Evolutionary conservation across 371 early-diverging fungal genomes (phyloP), one percentile per base, ranked within the genome.

Genomic region (Rhizopus arrhizus): DNA sequence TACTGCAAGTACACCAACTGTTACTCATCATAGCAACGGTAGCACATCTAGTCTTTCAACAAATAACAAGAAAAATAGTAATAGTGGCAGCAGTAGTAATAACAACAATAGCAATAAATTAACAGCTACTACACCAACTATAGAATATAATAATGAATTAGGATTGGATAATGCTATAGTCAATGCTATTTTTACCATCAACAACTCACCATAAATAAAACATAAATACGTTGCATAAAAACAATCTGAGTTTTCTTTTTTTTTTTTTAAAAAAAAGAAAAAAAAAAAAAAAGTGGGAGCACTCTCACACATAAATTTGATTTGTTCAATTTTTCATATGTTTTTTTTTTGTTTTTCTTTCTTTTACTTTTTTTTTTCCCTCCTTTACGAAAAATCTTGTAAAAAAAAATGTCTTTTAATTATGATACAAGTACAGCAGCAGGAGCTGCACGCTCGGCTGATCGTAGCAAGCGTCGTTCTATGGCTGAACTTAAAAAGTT

Each of bases 131-230:
- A 43, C 51, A 41, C 64, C 63, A 3, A 48, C 77, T 9, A 62
- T 70, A 41, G 64, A 66, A 33, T 77, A 75, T 42, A 64, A 72
- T 16, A 73, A 68, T 45, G 80, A 80, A 42, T 65, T 80, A 7
- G 80, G 80, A 8, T 53, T 80, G 29, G 80, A 80, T 49, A 71
- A 73, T 42, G 77, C 72, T 7, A 66, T 80, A n/a, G 80, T 77
- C 3, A 75, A 66, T 62, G 80, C 75, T 11, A 80, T 80, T 11
- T 80, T 77, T 40, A 71, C 77, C 7, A 77, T 77, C 34, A 75
- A 68, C 47, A 64, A 68, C 42, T 48, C 43, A 43, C 48, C 48
- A 28, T 29, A 29, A 48, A 48, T 48, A 48, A 45, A 45, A 22
- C 22, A 22, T 22, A 22, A 22, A 22, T 22, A 22, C 22, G 22